Base-by-base conservation (phyloP, 805 yeast species). In the Starmera caribaea region DNA sequence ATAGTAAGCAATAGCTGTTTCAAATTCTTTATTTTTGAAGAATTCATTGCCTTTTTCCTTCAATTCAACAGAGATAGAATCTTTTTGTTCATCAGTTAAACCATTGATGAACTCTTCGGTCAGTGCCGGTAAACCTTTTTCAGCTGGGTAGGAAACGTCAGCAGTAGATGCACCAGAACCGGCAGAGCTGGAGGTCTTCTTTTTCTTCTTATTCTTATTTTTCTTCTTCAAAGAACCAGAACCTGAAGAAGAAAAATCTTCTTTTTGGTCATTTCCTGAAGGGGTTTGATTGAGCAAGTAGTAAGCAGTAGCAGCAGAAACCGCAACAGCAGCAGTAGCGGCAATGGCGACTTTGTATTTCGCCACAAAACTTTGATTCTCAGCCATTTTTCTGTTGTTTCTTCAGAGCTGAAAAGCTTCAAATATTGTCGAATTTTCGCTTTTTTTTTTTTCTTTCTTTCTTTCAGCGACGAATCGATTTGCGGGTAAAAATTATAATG, bases 31-130 rank as follows among this genome's bases (percentile, higher is more conserved):
- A 29, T 57, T 55, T 61, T 81, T 83, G 71, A 85, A 92, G 42
- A 67, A 75, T 38, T 69, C 71, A 62, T 92, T 92, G 54, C 98
- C 99, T 41, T 83, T 88, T 53, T 81, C 90, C 65, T 92, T 92
- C 64, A 90, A 73, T 34, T 80, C 77, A 39, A 75, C 59, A 5
- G 96, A 86, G 71, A 80, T 72, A 37, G 68, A 66, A 34, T 74
- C 80, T 61, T 69, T 79, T 49, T 76, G 74, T 46, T 65, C 70
- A 5, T 57, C 67, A 8, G 74, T 53, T 44, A 82, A 68, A 3
- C 53, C 47, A 10, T 62, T 55, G 17, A 79, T 62, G 37, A 56
- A 54, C 31, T 66, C 80, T 24, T 65, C 68, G 32, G 71, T 62
- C 34, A 83, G 53, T 15, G 63, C 66, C 5, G 90, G 90, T 45